phyloP scores from a whole-genome alignment of 2,329 filamentous ascomycete species.

The Fusarium robinianum region DNA sequence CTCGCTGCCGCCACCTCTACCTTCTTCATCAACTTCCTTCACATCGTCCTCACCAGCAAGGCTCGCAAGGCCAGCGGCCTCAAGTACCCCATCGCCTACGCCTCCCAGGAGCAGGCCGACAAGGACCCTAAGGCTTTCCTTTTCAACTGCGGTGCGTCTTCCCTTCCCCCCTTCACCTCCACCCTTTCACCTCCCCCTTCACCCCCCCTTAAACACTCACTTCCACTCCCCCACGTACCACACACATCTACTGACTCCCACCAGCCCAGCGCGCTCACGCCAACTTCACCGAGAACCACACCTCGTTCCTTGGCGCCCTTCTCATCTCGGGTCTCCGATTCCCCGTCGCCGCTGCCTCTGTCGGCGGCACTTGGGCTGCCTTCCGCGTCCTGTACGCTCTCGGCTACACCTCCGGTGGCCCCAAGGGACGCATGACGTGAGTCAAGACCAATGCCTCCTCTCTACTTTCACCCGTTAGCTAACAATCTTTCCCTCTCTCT shows the following conservation, averaged over 20 bases:
- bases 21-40: constrained; percentile 61
- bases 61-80: constrained; percentile 59
- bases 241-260: constrained; percentile 16
- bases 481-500: constrained; percentile 23
- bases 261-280: constrained; percentile 63
- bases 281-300: constrained; percentile 67
- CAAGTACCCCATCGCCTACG: constrained; percentile 63
- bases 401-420: constrained; percentile 57
- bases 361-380: constrained; percentile 59
- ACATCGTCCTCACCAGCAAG: constrained; percentile 51
- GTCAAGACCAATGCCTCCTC: constrained; percentile 33
- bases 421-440: constrained; percentile 49
- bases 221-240: too few relatives aligned
- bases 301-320: constrained; percentile 56
- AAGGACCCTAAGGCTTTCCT: constrained; percentile 58
- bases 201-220: background rate
- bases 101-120: constrained; percentile 55
- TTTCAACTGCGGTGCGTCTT: constrained; percentile 64
- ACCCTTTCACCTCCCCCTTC: background rate
- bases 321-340: constrained; percentile 61
- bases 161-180: background rate
- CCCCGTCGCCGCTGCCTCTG: constrained; percentile 53
- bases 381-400: constrained; percentile 58
- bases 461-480: background rate
- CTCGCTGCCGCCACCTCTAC: constrained; percentile 60